Conservation (phyloP, 805 yeast species). For the Saturnispora mendoncae region DNA sequence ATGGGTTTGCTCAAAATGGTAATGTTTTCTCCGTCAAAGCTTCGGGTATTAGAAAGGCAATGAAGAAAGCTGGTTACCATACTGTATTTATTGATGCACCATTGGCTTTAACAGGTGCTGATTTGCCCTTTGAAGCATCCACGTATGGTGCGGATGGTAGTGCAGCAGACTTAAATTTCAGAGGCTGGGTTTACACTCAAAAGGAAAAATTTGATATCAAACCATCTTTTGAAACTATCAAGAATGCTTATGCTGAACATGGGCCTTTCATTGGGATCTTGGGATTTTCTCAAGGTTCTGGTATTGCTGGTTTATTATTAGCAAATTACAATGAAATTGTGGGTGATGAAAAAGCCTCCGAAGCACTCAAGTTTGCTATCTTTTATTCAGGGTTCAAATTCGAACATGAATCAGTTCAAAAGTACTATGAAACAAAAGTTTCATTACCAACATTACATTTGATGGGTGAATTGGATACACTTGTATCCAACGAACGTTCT, state of each 20-base stretch:
- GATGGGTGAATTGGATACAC: slow-evolving; percentile 78
- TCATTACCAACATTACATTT: slow-evolving; percentile 54
- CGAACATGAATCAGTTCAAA: slow-evolving; percentile 22
- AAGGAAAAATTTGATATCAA: slow-evolving; percentile 27
- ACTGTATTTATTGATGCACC: slow-evolving; percentile 80
- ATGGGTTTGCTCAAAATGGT: slow-evolving; percentile 85
- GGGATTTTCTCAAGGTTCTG: slow-evolving; percentile 95
- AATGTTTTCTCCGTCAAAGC: slow-evolving; percentile 80
- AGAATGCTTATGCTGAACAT: slow-evolving; percentile 40
- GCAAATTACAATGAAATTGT: slow-evolving; percentile 49
- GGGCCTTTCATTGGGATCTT: slow-evolving; percentile 84
- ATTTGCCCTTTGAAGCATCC: slow-evolving; percentile 58
- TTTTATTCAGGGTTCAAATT: slow-evolving; percentile 56
- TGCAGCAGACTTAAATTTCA: slow-evolving; percentile 26
- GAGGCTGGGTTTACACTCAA: slow-evolving; percentile 70
- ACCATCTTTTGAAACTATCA: slow-evolving; percentile 43
- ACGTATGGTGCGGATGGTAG: slow-evolving; percentile 38
- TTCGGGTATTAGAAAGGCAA: slow-evolving; percentile 74
- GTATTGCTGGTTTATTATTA: slow-evolving; percentile 63
- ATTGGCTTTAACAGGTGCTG: slow-evolving; percentile 49
- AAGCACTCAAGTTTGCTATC: slow-evolving; percentile 58
- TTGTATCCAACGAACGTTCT: slow-evolving; percentile 69
- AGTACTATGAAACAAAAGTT: slow-evolving; percentile 24
- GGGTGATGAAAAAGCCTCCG: slow-evolving; percentile 34
- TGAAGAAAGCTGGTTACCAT: slow-evolving; percentile 56